Evolutionary conservation across 2,329 filamentous ascomycete genomes (phyloP).

Genomic region (Colletotrichum cereale): DNA sequence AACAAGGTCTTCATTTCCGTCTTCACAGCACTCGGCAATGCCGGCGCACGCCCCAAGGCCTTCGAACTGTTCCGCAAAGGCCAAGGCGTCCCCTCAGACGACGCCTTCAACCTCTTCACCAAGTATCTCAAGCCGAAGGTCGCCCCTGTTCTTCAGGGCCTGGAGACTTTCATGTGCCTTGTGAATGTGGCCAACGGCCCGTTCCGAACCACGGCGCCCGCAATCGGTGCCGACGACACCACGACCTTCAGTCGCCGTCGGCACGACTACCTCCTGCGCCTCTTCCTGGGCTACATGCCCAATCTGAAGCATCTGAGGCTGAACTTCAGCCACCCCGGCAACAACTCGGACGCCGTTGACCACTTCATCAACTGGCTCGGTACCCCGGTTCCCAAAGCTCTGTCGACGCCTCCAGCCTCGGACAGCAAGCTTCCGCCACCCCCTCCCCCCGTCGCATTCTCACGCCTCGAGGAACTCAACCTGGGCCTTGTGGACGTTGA

Average conservation of each 20-base stretch:
- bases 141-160: conserved; percentile 55
- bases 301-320: conserved; percentile 66
- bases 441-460: conserved; percentile 47
- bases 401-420: neutral
- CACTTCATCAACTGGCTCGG: conserved; percentile 57
- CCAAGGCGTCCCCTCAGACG: conserved; percentile 50
- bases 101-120: conserved; percentile 60
- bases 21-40: conserved; percentile 57
- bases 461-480: conserved; percentile 56
- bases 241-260: neutral
- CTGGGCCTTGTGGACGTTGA: conserved; percentile 55
- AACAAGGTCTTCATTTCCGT: conserved; percentile 55
- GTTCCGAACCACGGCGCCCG: neutral
- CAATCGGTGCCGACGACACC: neutral
- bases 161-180: conserved; percentile 60
- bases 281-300: conserved; percentile 55
- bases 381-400: conserved; percentile 18
- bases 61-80: conserved; percentile 62
- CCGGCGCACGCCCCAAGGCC: conserved; percentile 52
- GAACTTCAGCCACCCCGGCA: conserved; percentile 55
- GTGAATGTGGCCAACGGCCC: conserved; percentile 30
- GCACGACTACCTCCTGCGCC: conserved; percentile 44
- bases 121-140: conserved; percentile 53
- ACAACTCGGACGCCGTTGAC: conserved; percentile 12
- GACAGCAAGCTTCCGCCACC: conserved; percentile 15